Base-by-base conservation (phyloP, 257 asterid species). In the Anisodus tanguticus region DNA sequence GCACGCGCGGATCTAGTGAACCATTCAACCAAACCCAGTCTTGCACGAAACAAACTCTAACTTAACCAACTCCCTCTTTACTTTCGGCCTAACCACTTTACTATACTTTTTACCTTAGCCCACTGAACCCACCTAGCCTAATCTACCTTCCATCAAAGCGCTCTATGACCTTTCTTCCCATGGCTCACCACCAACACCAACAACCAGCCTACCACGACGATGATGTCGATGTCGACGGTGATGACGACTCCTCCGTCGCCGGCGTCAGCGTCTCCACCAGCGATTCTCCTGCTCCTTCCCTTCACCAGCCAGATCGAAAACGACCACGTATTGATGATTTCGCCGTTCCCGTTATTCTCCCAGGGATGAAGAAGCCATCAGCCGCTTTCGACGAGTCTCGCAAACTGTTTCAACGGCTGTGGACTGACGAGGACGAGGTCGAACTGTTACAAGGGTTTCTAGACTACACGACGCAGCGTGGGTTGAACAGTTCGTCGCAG, bases 381-480 rank as follows among this genome's bases (percentile, higher is more conserved):
- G 84, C 86, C 35, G 93, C 88, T 69, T 89, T 88, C 22, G 99
- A 94, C 51, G 99, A 93, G 79, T 88, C 94, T 0, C 90, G 99
- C 69, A 93, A 93, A 90, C 95, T 95, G 15, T 95, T 95, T 86
- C 99, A 95, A 86, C 92, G 98, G 39, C 91, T 95, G 16, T 95
- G 99, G 99, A 94, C 97, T 0, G 99, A 95, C 37, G 99, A 93
- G 89, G 99, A 95, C 66, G 99, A 95, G 85, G 93, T 95, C 88
- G 99, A 94, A 90, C 93, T 95, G 59, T 62, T 95, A 80, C 94
- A 91, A 79, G 98, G 99, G 1, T 94, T 93, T 82, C 89, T 94
- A 9, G 99, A 95, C 16, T 95, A 95, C 87, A 95, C 97, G 3
- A 84, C 90, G 11, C 93, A 89, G 69, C 93, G 94, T 9, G 97